Conservation (phyloP, 768 basidiomycete species). For the Trametes elegans region DNA sequence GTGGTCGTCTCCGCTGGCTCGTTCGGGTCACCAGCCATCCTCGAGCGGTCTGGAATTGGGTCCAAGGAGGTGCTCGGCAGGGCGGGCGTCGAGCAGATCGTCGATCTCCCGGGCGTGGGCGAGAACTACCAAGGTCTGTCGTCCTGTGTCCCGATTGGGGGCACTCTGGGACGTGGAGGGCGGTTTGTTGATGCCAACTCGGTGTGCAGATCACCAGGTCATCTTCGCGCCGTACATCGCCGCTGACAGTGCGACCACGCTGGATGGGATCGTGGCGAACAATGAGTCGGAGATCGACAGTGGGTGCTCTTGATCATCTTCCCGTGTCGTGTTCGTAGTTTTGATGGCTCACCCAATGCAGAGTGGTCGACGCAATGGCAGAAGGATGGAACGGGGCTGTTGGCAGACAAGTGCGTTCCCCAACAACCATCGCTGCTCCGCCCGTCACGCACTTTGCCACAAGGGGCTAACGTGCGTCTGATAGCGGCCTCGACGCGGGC, state of each 20-base stretch:
- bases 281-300: slow-evolving; percentile 20
- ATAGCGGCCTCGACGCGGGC: slow-evolving; percentile 52
- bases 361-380: slow-evolving; percentile 36
- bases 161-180: too few species aligned
- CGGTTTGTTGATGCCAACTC: neutral
- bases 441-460: neutral
- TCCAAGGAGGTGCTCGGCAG: slow-evolving; percentile 29
- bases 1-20: slow-evolving; percentile 42
- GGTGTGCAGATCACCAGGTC: slow-evolving; percentile 15
- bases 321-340: neutral
- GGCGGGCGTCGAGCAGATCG: slow-evolving; percentile 31
- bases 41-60: slow-evolving; percentile 55
- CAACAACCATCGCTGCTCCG: neutral
- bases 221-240: slow-evolving; percentile 14
- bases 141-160: neutral
- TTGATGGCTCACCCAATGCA: slow-evolving; percentile 8
- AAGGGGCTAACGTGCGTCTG: neutral
- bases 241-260: slow-evolving; percentile 18
- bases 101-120: slow-evolving; percentile 44
- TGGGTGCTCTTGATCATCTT: neutral
- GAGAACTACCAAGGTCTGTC: slow-evolving; percentile 36
- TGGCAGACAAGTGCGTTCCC: slow-evolving; percentile 50
- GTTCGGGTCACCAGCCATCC: slow-evolving; percentile 47
- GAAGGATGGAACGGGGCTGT: slow-evolving; percentile 41
- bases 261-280: slow-evolving; percentile 21